Conservation (phyloP, 805 yeast genomes). For the Candida schatavii region DNA sequence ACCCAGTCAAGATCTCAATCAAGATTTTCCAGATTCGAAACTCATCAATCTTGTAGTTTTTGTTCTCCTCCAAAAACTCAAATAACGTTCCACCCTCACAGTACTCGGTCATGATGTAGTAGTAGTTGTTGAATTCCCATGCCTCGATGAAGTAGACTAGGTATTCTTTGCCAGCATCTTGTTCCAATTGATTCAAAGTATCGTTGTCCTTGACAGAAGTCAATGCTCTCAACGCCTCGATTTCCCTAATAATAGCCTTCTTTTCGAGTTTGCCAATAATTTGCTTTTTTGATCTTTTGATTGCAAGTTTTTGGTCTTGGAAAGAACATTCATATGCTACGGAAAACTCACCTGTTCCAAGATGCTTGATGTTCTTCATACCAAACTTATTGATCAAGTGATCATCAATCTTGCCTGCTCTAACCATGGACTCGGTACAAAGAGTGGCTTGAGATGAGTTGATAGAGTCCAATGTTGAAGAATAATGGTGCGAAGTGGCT, state of each 20-base stretch:
- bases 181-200: constrained; percentile 29
- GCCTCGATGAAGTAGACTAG: constrained; percentile 76
- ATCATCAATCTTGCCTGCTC: constrained; percentile 30
- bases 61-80: constrained; percentile 71
- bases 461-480: constrained; percentile 13
- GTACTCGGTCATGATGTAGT: constrained; percentile 90
- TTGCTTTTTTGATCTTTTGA: constrained; percentile 77
- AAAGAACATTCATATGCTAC: constrained; percentile 79
- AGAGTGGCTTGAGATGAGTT: constrained; percentile 21
- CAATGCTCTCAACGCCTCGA: constrained; percentile 57
- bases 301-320: constrained; percentile 71
- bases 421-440: constrained; percentile 5
- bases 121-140: constrained; percentile 75
- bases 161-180: constrained; percentile 69
- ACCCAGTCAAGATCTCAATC: constrained; percentile 76
- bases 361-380: constrained; percentile 52
- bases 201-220: constrained; percentile 38
- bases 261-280: constrained; percentile 51
- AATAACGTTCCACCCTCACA: constrained; percentile 93
- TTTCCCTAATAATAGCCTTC: constrained; percentile 67
- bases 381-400: constrained; percentile 52
- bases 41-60: constrained; percentile 79
- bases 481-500: constrained; percentile 2
- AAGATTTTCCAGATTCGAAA: constrained; percentile 98
- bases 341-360: constrained; percentile 90